phyloP scores from a whole-genome alignment of 768 basidiomycete genomes.

The Mycena kentingensis region DNA sequence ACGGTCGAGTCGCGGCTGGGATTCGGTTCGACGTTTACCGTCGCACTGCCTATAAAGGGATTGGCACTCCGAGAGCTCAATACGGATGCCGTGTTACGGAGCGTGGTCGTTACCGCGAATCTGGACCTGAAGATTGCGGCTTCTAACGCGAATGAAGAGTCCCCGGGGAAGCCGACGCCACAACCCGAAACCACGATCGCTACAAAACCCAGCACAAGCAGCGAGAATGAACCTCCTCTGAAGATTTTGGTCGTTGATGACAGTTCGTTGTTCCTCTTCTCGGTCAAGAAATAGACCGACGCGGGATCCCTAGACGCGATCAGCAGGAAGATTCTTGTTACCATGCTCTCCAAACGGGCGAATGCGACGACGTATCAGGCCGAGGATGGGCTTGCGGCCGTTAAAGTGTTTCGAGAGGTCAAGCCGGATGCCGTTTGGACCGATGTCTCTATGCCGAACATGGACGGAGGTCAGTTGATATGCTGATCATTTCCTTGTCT shows the following conservation, averaged over 20 bases:
- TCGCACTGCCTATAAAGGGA: conserved; percentile 4
- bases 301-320: conserved; percentile 11
- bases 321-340: conserved; percentile 13
- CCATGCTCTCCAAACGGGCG: conserved; percentile 4
- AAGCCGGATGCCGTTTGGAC: conserved; percentile 19
- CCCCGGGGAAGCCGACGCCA: neutral
- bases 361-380: conserved; percentile 14
- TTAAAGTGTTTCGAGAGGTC: conserved; percentile 12
- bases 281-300: neutral
- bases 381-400: conserved; percentile 8
- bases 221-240: conserved; percentile 1
- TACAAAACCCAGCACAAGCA: too few species aligned
- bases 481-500: neutral
- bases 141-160: neutral
- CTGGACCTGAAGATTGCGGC: neutral
- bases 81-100: neutral
- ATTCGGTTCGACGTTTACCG: conserved; percentile 8
- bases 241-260: conserved; percentile 16
- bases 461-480: conserved; percentile 12
- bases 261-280: neutral
- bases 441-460: conserved; percentile 20
- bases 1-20: conserved; percentile 5
- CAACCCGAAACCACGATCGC: neutral
- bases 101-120: neutral
- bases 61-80: neutral